These are phyloP conservation scores for Penicillium subrubescens DNA, from an alignment of 495 filamentous ascomycete species.

Conservation along the genomic window DNA sequence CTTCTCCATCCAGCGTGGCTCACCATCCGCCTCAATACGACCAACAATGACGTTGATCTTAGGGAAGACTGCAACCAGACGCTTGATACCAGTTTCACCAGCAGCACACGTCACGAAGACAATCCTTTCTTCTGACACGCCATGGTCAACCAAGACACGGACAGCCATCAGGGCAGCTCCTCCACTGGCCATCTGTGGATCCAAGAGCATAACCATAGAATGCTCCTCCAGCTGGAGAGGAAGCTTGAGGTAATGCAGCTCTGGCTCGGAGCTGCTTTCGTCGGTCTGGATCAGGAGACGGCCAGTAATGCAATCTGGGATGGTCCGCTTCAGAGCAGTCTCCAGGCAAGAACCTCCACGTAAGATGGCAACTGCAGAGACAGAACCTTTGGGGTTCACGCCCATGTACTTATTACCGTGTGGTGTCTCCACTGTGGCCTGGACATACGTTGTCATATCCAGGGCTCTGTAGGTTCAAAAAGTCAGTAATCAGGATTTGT, in stretches of 20 bases:
- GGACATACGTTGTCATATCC: slow-evolving; percentile 67
- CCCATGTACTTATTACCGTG: slow-evolving; percentile 67
- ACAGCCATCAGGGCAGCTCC: slow-evolving; percentile 97
- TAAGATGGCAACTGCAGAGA: slow-evolving; percentile 85
- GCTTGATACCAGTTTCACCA: slow-evolving; percentile 76
- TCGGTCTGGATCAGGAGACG: slow-evolving; percentile 90
- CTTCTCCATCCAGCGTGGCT: slow-evolving; percentile 81
- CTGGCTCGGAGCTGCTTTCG: slow-evolving; percentile 79
- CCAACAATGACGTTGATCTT: slow-evolving; percentile 81
- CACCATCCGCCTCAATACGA: slow-evolving; percentile 71
- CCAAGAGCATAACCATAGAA: slow-evolving; percentile 80
- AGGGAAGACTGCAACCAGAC: slow-evolving; percentile 84
- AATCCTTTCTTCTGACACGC: slow-evolving; percentile 81
- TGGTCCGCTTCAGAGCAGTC: slow-evolving; percentile 80
- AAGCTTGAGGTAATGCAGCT: slow-evolving; percentile 84
- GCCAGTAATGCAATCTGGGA: slow-evolving; percentile 89
- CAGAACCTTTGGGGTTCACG: slow-evolving; percentile 62
- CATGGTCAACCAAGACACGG: slow-evolving; percentile 89
- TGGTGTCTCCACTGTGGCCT: slow-evolving; percentile 67
- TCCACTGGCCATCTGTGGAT: slow-evolving; percentile 91
- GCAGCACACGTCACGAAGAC: slow-evolving; percentile 88
- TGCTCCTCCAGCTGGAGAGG: slow-evolving; percentile 69
- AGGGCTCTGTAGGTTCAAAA: slow-evolving; percentile 55
- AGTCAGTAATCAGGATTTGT: slow-evolving; percentile 7
- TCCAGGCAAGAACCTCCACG: slow-evolving; percentile 87